Evolutionary conservation across 169 alveolate genomes (phyloP).

Genomic region (Plasmodium vivax): DNA sequence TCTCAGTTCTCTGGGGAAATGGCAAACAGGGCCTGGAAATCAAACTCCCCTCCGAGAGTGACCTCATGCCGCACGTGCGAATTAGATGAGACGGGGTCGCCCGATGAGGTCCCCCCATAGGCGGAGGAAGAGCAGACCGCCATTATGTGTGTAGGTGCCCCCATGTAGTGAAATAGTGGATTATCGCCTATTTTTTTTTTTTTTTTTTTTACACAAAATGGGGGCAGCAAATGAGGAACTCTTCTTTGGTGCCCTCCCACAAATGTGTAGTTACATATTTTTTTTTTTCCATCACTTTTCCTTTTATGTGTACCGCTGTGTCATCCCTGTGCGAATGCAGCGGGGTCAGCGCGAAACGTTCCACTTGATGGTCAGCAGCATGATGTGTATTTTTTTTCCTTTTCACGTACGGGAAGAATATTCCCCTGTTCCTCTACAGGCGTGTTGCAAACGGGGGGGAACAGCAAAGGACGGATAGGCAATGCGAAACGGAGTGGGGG

Average conservation of each 20-base stretch:
- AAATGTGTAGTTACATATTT: no score
- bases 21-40: constrained; percentile 53
- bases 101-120: not conserved
- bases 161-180: not conserved
- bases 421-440: not conserved
- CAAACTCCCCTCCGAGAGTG: constrained; percentile 21
- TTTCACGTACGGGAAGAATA: not conserved
- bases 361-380: not conserved
- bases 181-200: no score
- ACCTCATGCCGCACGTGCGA: constrained; percentile 2
- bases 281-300: not conserved
- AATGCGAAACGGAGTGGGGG: not conserved
- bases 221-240: no score
- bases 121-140: not conserved
- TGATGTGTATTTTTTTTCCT: not conserved
- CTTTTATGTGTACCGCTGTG: not conserved
- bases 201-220: no score
- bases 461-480: not conserved
- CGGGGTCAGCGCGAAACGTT: not conserved
- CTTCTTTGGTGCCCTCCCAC: no score
- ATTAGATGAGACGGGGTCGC: constrained; percentile 10
- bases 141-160: not conserved
- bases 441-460: not conserved
- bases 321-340: not conserved
- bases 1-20: constrained; percentile 65